phyloP scores from a whole-genome alignment of 2,329 filamentous ascomycete genomes.

The Aspergillus sp. region DNA sequence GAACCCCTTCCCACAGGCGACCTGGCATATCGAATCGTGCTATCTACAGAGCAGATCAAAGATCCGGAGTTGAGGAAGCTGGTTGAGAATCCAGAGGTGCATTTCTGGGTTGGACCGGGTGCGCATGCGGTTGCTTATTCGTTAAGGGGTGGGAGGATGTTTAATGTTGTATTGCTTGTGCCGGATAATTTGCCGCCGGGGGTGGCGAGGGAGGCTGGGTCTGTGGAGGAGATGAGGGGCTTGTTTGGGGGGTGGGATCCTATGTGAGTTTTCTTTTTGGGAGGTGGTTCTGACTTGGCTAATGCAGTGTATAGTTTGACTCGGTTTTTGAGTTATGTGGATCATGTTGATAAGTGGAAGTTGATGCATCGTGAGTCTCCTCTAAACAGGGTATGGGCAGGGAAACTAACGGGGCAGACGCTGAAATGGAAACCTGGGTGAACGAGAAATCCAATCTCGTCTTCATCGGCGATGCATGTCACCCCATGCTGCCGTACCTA shows the following conservation, averaged over 20 bases:
- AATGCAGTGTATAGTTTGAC: constrained; percentile 21
- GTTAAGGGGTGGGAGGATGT: constrained; percentile 52
- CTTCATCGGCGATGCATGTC: constrained; percentile 54
- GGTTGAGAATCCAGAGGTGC: constrained; percentile 47
- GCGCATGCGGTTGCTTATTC: constrained; percentile 57
- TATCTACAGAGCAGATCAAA: constrained; percentile 45
- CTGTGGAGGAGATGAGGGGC: constrained; percentile 54
- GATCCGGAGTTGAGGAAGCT: constrained; percentile 47
- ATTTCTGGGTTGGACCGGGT: constrained; percentile 59
- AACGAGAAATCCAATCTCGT: constrained; percentile 47
- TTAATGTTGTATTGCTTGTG: constrained; percentile 60
- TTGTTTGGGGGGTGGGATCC: constrained; percentile 61
- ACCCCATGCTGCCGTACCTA: constrained; percentile 58
- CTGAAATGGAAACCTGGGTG: constrained; percentile 50
- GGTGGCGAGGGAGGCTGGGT: constrained; percentile 47
- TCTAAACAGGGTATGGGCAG: neutral
- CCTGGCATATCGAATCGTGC: constrained; percentile 57
- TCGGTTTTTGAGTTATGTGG: constrained; percentile 45
- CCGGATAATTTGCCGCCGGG: constrained; percentile 56
- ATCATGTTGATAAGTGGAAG: constrained; percentile 62
- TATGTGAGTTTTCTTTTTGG: constrained; percentile 19
- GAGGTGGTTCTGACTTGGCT: neutral
- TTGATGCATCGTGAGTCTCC: constrained; percentile 43
- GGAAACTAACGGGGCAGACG: constrained; percentile 22
- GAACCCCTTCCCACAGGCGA: constrained; percentile 55